Base-by-base conservation (phyloP, 2,329 filamentous ascomycete species). In the Colletotrichum chrysophilum region DNA sequence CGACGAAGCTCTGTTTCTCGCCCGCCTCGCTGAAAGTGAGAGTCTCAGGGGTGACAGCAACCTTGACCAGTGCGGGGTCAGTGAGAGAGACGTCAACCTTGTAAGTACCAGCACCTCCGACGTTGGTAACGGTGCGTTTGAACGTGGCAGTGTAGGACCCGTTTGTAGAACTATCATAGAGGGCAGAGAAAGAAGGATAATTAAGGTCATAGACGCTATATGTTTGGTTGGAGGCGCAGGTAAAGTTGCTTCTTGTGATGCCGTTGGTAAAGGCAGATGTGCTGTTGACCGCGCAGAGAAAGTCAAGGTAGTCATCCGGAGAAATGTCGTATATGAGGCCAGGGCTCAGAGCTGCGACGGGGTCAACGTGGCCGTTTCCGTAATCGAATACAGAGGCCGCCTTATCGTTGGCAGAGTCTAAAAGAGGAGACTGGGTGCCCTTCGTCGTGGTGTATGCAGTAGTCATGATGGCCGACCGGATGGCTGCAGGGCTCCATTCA, bases 281-380 rank as follows among this genome's bases (percentile, higher is more conserved):
- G 13, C 78, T 75, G 21, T 81, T 70, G 6, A 80, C 77, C 1
- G 80, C 79, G 65, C 80, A 81, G 72, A 81, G 68, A 38, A 78
- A 78, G 26, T 78, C 78, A 2, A 80, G 55, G 61, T 79, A 81
- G 67, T 79, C 79, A 9, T 76, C 71, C 36, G 79, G 71, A 24
- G 80, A 75, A 18, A 68, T 60, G 28, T 78, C 68, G 32, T 81
- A 71, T 7, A 80, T 38, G 10, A 70, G 52, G 10, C 80, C 76
- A 2, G 80, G 78, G 55, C 78, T 74, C 10, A 81, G 71, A 56
- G 80, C 79, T 13, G 80, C 80, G 12, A 79, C 77, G 4, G 78
- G 79, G 28, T 78, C 71, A 13, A 78, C 55, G 56, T 78, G 76
- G 58, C 76, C 75, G 7, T 52, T 64, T 12, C 76, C 76, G n/a